These are phyloP conservation scores for Lasiosphaeriaceae sp. DNA, from an alignment of 495 filamentous ascomycete species.

Conservation along the genomic window DNA sequence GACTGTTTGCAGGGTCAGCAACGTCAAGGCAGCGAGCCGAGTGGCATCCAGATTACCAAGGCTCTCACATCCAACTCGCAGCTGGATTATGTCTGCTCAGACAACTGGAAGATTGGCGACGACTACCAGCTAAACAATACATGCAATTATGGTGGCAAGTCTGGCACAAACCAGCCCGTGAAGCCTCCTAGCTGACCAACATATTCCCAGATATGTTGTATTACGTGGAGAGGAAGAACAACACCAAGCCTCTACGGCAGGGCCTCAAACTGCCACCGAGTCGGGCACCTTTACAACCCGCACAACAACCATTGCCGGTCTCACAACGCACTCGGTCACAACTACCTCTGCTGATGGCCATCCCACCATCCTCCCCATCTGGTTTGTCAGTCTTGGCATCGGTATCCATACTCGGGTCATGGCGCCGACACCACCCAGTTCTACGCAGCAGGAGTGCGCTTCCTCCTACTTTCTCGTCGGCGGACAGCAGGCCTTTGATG, in stretches of 20 bases:
- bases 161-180: background rate
- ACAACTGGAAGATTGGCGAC: background rate
- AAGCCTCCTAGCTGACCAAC: background rate
- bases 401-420: background rate
- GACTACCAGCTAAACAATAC: background rate
- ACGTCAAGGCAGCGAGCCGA: background rate
- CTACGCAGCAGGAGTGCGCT: too few species aligned
- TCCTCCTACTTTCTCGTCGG: too few species aligned
- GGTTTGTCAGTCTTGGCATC: background rate
- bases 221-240: background rate
- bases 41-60: background rate
- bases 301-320: background rate
- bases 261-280: background rate
- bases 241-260: background rate
- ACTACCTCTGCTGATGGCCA: background rate
- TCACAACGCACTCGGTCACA: background rate
- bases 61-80: background rate
- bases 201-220: background rate
- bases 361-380: background rate
- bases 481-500: too few species aligned
- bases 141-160: background rate
- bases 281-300: background rate
- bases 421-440: too few species aligned
- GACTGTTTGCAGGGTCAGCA: background rate
- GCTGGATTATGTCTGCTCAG: background rate